Conservation (phyloP, 768 basidiomycete genomes). For the Rhodotorula sphaerocarpa region DNA sequence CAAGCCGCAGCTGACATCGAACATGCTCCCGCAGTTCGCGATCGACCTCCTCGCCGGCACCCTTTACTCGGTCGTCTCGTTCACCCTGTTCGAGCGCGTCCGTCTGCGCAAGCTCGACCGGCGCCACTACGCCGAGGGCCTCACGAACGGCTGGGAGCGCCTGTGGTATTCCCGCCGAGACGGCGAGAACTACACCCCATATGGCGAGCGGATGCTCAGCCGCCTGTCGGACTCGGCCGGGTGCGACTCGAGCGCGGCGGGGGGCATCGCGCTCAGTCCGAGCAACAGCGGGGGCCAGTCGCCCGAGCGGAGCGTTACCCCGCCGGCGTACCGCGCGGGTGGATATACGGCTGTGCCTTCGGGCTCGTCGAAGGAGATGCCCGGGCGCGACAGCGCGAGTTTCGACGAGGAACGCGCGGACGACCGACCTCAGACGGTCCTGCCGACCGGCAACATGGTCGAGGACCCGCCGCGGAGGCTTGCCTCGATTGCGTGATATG, state of each 20-base stretch:
- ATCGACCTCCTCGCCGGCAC: slow-evolving; percentile 33
- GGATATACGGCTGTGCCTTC: too few species aligned
- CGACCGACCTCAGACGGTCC: too few species aligned
- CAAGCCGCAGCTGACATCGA: too few species aligned
- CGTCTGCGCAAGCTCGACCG: slow-evolving; percentile 29
- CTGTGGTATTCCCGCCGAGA: slow-evolving; percentile 8
- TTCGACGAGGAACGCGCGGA: too few species aligned
- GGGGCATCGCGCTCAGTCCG: neutral
- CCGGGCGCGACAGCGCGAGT: too few species aligned
- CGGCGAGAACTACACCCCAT: slow-evolving; percentile 24
- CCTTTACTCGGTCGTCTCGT: slow-evolving; percentile 26
- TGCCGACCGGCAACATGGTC: too few species aligned
- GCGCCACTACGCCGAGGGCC: slow-evolving; percentile 11
- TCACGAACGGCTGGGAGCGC: slow-evolving; percentile 31
- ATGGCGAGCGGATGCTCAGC: slow-evolving; percentile 16
- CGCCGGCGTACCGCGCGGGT: too few species aligned
- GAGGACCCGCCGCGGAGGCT: neutral
- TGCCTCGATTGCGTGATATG: neutral
- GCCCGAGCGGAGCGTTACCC: too few species aligned
- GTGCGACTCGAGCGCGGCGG: neutral
- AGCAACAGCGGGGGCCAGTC: neutral
- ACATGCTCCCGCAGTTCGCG: slow-evolving; percentile 16
- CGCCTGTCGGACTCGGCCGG: too few species aligned
- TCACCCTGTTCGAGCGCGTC: slow-evolving; percentile 26
- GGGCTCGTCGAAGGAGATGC: too few species aligned